A percentile compares a stretch with the other conserved stretches of the same genome.
phyloP scores from a whole-genome alignment of 1,284 basidiomycete species.

The Naganishia cerealis region DNA sequence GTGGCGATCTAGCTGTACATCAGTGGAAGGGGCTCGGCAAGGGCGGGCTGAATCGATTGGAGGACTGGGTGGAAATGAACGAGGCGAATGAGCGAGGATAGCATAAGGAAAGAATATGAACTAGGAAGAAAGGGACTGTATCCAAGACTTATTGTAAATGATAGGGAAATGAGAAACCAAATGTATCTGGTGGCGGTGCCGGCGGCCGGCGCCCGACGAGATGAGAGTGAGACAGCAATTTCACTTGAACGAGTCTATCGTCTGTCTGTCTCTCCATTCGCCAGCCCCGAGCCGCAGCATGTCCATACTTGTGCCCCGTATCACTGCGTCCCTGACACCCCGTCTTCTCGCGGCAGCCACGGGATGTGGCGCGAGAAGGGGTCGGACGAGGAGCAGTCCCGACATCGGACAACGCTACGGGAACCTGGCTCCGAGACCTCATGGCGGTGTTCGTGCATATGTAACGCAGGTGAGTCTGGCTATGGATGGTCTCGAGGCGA shows the following conservation, averaged over 20 bases:
- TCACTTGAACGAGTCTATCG: neutral
- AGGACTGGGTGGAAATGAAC: conserved; percentile 71
- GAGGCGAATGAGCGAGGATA: conserved; percentile 43
- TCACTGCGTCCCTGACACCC: no score
- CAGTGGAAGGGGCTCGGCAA: conserved; percentile 90
- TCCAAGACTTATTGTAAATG: neutral
- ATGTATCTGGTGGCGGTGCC: neutral
- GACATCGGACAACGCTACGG: neutral
- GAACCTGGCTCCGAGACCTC: conserved; percentile 1
- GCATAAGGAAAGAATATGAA: neutral
- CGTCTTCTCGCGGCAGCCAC: neutral
- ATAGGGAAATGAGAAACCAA: neutral
- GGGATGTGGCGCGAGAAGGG: neutral
- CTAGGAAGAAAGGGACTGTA: neutral
- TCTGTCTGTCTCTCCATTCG: neutral
- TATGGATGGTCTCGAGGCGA: neutral
- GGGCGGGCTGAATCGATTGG: conserved; percentile 61
- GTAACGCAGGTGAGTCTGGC: neutral
- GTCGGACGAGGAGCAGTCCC: conserved; percentile 9
- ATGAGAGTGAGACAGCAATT: conserved; percentile 3
- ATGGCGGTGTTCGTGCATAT: neutral
- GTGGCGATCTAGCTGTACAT: conserved; percentile 77
- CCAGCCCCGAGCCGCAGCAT: neutral
- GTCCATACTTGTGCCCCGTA: neutral
- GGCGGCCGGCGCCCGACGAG: neutral